These are phyloP conservation scores for Rhipidocladum racemiflorum DNA, from an alignment of 176 grass and related monocot genomes.

Conservation along the genomic window DNA sequence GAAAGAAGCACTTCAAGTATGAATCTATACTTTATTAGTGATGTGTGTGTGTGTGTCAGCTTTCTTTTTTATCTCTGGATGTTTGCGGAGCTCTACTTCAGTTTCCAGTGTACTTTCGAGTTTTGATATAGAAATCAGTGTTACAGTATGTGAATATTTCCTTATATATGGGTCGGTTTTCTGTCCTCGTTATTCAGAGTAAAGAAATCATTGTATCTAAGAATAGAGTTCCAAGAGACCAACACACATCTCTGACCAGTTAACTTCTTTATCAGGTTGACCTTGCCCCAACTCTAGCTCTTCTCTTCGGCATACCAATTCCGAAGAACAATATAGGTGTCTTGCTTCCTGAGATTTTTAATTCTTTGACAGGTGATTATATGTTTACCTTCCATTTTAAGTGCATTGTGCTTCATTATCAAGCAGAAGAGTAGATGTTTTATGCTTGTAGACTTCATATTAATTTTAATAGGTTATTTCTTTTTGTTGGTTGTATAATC, in stretches of 20 bases:
- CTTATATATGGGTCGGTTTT: not conserved
- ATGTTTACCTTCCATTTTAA: slow-evolving; percentile 16
- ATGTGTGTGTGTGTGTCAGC: not conserved
- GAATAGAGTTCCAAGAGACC: not conserved
- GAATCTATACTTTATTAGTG: slow-evolving; percentile 19
- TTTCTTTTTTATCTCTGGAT: slow-evolving; percentile 16
- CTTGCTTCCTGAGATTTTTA: slow-evolving; percentile 63
- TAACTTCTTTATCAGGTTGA: slow-evolving; percentile 63
- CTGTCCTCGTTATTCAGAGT: not conserved
- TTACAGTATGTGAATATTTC: slow-evolving; percentile 23
- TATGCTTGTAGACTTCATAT: slow-evolving; percentile 5
- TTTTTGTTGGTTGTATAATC: slow-evolving; percentile 10
- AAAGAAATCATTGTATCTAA: not conserved
- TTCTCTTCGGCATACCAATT: slow-evolving; percentile 87
- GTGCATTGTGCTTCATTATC: not conserved
- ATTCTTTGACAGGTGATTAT: slow-evolving; percentile 73
- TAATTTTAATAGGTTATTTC: not conserved
- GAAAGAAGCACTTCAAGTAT: slow-evolving; percentile 80
- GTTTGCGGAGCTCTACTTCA: not conserved
- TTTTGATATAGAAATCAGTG: not conserved
- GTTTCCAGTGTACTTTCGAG: not conserved
- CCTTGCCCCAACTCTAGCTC: slow-evolving; percentile 78
- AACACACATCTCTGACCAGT: slow-evolving; percentile 1
- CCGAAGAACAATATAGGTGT: slow-evolving; percentile 96
- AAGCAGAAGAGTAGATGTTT: not conserved